Evolutionary conservation across 2,329 filamentous ascomycete species (phyloP), one percentile per base, ranked within the genome.

Genomic region (Claviceps paspali): DNA sequence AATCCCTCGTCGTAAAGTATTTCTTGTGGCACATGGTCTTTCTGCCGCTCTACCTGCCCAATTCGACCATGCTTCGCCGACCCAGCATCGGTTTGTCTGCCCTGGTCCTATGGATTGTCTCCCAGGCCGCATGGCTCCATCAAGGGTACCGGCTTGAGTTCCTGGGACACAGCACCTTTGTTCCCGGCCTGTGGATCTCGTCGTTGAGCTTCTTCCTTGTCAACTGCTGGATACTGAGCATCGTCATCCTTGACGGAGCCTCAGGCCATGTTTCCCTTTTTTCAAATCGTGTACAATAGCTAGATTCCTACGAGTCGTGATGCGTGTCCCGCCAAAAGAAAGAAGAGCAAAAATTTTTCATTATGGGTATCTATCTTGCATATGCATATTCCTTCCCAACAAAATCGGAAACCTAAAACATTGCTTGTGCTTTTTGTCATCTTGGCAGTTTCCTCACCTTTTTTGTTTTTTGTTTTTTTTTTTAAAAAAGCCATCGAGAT

Each of bases 1-100:
- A n/a, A n/a, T n/a, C n/a, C n/a, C n/a, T n/a, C n/a, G n/a, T n/a
- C n/a, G n/a, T 38, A 22, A 9, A 94, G 85, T 98, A 98, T 57
- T 98, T 98, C 57, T 72, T 98, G 35, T 98, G 91, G 91, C 96
- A 98, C 59, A 78, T 95, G 59, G 75, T 95, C 45, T 83, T 98
- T 48, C 65, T 96, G 3, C 91, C 91, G 0, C 78, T 95, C 35
- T 93, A 95, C 54, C 76, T 98, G 0, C 86, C 88, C 0, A 62
- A 62, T 27, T 95, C 87, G 0, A 79, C 80, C 0, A 68, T 95
- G 11, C 60, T 92, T 1, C 59, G 55, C 4, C 65, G 61, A 2
- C 73, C 73, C 0, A 50, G 52, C 5, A 59, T 80, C 3, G 91
- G 91, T 2, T 41, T 82, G 1, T 48, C 63, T 0, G 82, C 82